Base-by-base conservation (phyloP, 179 eudicot species). In the Gypsophila paniculata region DNA sequence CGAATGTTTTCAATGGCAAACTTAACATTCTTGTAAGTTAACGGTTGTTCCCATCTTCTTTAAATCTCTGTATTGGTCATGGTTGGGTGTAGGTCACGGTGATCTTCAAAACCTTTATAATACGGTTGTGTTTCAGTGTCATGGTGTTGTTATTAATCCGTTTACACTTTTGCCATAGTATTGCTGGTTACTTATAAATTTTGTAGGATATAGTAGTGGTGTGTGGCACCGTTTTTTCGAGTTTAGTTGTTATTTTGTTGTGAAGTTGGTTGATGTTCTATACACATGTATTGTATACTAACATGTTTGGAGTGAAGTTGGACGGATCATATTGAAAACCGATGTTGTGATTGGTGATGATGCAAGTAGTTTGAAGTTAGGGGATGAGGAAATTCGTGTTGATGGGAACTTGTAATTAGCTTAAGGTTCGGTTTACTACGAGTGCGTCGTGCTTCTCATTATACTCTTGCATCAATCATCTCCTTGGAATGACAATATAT, bases 1-100 rank as follows among this genome's bases (percentile, higher is more conserved):
- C 89, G 6, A 74, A 81, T 32, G 17, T 54, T 14, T 87, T 87
- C 53, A n/a, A 76, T 70, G 87, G 85, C 71, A 81, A 81, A 73
- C 89, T 87, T 60, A 74, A 87, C 71, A 84, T 87, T 68, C 59
- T 72, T 61, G 74, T 72, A 44, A 72, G 67, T 52, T 21, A 10
- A 22, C 0, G 77, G 52, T 62, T 85, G 78, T 79, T 32, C 71
- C 79, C 9, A 39, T 36, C 12, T 17, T 12, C 17, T 2, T 36
- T 36, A 36, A 36, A 36, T 36, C 42, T 36, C 42, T 36, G 42
- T 36, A 36, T 36, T 7, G 42, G 7, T 36, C 42, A 36, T 36
- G 42, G 42, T 36, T 36, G 3, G 42, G 42, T 36, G 7, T 3
- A 2, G 42, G 42, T 36, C 42, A 36, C 7, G 46, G 46, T 42